A percentile compares a stretch with the other conserved stretches of the same genome.
These are phyloP conservation scores for Chalaropsis thielavioides DNA, from an alignment of 2,329 filamentous ascomycete genomes.

Conservation along the genomic window DNA sequence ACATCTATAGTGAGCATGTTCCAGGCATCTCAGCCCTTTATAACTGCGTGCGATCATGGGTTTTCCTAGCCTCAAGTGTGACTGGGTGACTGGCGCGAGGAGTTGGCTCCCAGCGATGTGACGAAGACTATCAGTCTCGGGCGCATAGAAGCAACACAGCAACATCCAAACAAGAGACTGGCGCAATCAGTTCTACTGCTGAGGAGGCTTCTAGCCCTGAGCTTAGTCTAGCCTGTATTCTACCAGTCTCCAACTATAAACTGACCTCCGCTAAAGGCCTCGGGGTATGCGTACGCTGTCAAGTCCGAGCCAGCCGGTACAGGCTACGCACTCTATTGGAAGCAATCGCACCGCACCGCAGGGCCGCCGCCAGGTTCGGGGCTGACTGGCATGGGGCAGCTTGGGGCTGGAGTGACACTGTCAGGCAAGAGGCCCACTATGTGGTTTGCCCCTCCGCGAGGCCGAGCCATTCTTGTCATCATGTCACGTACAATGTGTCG, in stretches of 20 bases:
- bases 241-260: no score
- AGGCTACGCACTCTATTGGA: no score
- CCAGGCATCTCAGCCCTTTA: neutral
- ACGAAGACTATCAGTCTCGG: no score
- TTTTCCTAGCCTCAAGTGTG: neutral
- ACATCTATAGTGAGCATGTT: neutral
- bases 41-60: neutral
- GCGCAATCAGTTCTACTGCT: neutral
- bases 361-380: neutral
- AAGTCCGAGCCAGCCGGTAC: no score
- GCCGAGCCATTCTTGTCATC: neutral
- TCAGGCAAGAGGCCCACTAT: neutral
- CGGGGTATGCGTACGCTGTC: no score
- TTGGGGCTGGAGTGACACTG: constrained; percentile 1
- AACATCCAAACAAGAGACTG: neutral
- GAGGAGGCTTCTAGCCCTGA: no score
- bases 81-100: neutral
- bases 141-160: neutral
- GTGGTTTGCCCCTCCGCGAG: neutral
- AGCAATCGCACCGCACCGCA: no score
- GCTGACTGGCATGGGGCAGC: neutral
- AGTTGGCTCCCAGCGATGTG: neutral
- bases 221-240: no score
- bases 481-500: neutral
- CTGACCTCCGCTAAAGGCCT: no score